phyloP scores from a whole-genome alignment of 768 basidiomycete species.

The Mycena galopus region DNA sequence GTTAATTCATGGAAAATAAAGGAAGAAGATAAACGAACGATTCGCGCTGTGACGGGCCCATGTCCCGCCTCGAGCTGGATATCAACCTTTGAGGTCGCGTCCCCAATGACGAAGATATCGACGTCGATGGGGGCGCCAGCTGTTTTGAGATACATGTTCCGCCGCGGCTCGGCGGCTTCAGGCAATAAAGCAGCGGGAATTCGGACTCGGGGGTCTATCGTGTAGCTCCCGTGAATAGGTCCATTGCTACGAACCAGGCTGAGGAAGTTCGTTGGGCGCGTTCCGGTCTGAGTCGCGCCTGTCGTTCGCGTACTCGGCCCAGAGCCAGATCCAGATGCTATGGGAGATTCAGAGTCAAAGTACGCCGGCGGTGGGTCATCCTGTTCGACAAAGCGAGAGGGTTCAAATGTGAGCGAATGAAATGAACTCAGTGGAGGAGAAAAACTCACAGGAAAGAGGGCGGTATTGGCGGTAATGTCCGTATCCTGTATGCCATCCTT shows the following conservation, averaged over 20 bases:
- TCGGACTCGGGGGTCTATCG: constrained; percentile 56
- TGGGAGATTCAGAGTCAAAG: neutral
- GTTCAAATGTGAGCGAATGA: neutral
- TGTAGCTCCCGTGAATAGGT: constrained; percentile 52
- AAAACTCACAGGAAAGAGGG: too few species aligned
- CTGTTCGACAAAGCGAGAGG: too few species aligned
- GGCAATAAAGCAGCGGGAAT: constrained; percentile 57
- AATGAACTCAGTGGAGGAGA: too few species aligned
- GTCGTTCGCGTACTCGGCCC: neutral
- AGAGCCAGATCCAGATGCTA: neutral
- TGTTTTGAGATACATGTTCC: constrained; percentile 53
- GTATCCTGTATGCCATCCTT: too few species aligned
- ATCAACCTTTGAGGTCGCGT: constrained; percentile 23
- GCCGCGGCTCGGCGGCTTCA: constrained; percentile 51
- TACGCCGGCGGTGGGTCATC: neutral
- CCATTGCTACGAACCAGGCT: constrained; percentile 44
- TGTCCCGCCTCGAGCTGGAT: constrained; percentile 42
- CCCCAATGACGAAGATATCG: constrained; percentile 53
- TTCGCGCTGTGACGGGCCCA: constrained; percentile 40
- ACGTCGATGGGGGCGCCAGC: constrained; percentile 51
- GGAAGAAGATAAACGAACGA: constrained; percentile 15
- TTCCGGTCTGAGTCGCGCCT: neutral
- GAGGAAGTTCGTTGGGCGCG: constrained; percentile 48
- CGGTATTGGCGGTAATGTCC: too few species aligned
- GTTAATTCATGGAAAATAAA: neutral